A percentile compares a stretch with the other conserved stretches of the same genome.
phyloP scores from a whole-genome alignment of 371 early-diverging fungal species.

The Apophysomyces elegans region DNA sequence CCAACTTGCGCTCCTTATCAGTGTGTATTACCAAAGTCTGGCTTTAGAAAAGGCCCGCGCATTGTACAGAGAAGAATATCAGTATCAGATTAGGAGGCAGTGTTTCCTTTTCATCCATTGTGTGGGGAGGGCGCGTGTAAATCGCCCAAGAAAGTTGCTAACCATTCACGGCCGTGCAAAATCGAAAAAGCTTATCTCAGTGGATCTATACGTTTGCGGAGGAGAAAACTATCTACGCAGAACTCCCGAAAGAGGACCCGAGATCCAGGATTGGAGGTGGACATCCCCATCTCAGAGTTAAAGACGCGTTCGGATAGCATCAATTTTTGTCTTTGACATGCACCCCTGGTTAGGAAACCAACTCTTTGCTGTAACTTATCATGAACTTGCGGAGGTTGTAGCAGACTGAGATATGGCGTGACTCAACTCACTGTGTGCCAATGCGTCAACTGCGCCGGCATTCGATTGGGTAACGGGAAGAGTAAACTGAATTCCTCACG shows the following conservation, averaged over 20 bases:
- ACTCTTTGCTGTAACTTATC: neutral
- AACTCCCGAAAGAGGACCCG: neutral
- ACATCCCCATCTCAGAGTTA: neutral
- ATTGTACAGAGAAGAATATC: too few relatives aligned
- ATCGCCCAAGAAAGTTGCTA: too few relatives aligned
- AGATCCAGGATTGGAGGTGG: neutral
- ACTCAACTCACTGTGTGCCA: neutral
- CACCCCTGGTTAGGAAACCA: slow-evolving; percentile 9
- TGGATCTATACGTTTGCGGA: too few relatives aligned
- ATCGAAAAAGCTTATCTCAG: too few relatives aligned
- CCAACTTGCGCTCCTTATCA: too few relatives aligned
- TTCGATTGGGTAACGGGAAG: slow-evolving; percentile 8
- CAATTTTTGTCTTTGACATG: neutral
- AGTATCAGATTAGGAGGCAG: too few relatives aligned
- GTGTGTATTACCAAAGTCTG: too few relatives aligned
- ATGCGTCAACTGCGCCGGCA: slow-evolving; percentile 10
- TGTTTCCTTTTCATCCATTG: too few relatives aligned
- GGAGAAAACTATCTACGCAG: too few relatives aligned
- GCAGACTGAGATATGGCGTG: slow-evolving; percentile 7
- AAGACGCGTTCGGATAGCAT: neutral
- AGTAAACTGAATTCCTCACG: slow-evolving; percentile 6
- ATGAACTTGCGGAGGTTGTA: slow-evolving; percentile 2
- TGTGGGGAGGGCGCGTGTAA: too few relatives aligned
- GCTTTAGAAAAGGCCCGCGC: too few relatives aligned
- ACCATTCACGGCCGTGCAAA: too few relatives aligned